A percentile compares a stretch with the other conserved stretches of the same genome.
These are phyloP conservation scores for Lichtheimia ramosa DNA, from an alignment of 371 early-diverging fungal species.

Conservation along the genomic window DNA sequence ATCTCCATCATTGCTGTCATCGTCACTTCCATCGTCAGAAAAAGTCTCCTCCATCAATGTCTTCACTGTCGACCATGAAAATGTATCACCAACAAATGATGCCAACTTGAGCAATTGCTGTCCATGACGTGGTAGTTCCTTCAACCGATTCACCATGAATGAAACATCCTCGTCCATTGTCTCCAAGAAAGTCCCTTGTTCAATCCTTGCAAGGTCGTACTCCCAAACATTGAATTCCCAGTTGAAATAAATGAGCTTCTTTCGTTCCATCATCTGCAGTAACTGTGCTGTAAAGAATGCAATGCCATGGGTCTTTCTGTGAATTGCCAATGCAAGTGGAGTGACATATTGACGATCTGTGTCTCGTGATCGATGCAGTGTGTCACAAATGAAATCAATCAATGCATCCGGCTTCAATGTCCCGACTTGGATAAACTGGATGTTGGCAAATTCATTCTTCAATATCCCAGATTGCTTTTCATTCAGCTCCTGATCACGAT, in stretches of 20 bases:
- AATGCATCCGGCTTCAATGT: constrained; percentile 35
- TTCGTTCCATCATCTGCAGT: constrained; percentile 36
- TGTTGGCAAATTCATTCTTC: constrained; percentile 23
- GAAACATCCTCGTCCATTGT: constrained; percentile 29
- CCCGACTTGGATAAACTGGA: constrained; percentile 27
- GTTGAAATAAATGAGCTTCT: constrained; percentile 44
- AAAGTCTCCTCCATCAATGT: constrained; percentile 32
- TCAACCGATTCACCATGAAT: constrained; percentile 30
- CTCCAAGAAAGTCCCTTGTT: constrained; percentile 17
- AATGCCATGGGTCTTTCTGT: constrained; percentile 39
- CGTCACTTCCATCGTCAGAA: background rate
- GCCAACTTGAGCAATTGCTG: constrained; percentile 43
- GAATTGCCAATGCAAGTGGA: constrained; percentile 34
- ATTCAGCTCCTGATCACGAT: constrained; percentile 37
- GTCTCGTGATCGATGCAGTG: constrained; percentile 28
- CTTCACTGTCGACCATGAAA: constrained; percentile 44
- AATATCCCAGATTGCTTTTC: constrained; percentile 19
- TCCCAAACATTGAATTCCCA: constrained; percentile 51
- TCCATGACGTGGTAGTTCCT: constrained; percentile 35
- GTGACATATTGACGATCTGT: constrained; percentile 21
- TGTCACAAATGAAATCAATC: constrained; percentile 33
- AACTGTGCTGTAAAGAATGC: constrained; percentile 42
- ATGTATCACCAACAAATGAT: constrained; percentile 45
- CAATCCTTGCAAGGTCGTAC: constrained; percentile 35
- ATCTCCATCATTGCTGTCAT: background rate